Base-by-base conservation (phyloP, 73 alveolate genomes). In the Vitrella brassicaformis region DNA sequence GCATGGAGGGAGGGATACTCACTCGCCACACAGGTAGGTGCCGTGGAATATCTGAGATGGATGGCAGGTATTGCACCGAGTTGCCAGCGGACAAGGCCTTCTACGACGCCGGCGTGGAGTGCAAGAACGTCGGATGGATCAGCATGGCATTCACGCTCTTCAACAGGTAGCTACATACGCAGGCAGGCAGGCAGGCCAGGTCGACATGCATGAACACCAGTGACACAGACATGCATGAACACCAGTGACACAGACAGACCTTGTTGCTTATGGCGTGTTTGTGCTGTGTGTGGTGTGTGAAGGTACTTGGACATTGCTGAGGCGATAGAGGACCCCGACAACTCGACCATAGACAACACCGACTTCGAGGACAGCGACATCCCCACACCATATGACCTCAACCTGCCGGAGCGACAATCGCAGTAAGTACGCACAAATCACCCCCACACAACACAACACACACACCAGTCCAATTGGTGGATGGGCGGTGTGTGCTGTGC, bases 321-420 rank as follows among this genome's bases (percentile, higher is more conserved):
- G 25, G 81, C 81, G 47, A 74, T 74, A 31, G 81, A 74, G 30
- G 81, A 74, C 67, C 81, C 81, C 1, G 81, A 74, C 73, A 74
- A 66, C 27, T 73, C 81, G 4, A 70, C 73, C 47, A 74, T 74
- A 39, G 81, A 74, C 64, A 74, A 74, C 74, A 67, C 81, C 28
- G 81, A 74, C 70, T 74, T 74, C 74, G 66, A 64, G 74, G 81
- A 74, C 70, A 74, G 74, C 32, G 81, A 74, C 69, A 74, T 74
- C 67, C 81, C 81, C 1, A 66, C 81, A 47, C 81, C 81, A 47
- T 74, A 66, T 1, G 81, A 7, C 25, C 27, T 26, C 0, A n/a
- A 31, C 31, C 27, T 27, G 71, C 56, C 56, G 56, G 56, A 39
- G 56, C 14, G 22, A n/a, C n/a, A n/a, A n/a, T n/a, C n/a, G n/a